phyloP scores from a whole-genome alignment of 371 early-diverging fungal genomes.

The Circinella umbellata region DNA sequence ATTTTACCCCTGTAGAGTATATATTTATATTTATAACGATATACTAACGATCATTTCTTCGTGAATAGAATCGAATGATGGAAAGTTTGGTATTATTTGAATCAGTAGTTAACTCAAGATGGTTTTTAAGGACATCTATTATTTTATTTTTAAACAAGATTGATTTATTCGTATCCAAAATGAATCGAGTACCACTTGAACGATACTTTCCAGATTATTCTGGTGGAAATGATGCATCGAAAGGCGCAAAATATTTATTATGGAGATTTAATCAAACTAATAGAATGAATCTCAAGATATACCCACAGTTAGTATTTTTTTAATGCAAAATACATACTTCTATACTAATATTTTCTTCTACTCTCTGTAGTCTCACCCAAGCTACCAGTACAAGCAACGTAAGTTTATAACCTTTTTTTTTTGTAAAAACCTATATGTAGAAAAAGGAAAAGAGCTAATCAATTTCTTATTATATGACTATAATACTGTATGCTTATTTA shows the following conservation, averaged over 20 bases:
- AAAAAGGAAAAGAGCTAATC: no score
- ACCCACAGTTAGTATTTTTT: conserved; percentile 63
- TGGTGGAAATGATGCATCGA: conserved; percentile 66
- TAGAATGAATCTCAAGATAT: conserved; percentile 67
- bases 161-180: conserved; percentile 72
- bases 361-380: conserved; percentile 57
- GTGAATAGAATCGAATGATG: conserved; percentile 65
- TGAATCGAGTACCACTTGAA: conserved; percentile 59
- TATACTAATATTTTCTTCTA: not conserved
- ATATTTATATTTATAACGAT: not conserved
- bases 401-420: conserved; percentile 14
- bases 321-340: not conserved
- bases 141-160: conserved; percentile 82
- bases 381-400: conserved; percentile 76
- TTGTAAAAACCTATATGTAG: no score
- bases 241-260: conserved; percentile 72
- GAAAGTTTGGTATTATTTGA: conserved; percentile 79
- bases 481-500: no score
- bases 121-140: conserved; percentile 71
- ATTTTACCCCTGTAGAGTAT: no score
- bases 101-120: conserved; percentile 67
- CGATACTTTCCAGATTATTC: conserved; percentile 75
- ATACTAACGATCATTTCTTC: not conserved
- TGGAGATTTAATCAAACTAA: conserved; percentile 74
- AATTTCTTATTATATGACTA: no score